phyloP scores from a whole-genome alignment of 2,329 filamentous ascomycete species.

The Stachybotrys chlorohalonatus region DNA sequence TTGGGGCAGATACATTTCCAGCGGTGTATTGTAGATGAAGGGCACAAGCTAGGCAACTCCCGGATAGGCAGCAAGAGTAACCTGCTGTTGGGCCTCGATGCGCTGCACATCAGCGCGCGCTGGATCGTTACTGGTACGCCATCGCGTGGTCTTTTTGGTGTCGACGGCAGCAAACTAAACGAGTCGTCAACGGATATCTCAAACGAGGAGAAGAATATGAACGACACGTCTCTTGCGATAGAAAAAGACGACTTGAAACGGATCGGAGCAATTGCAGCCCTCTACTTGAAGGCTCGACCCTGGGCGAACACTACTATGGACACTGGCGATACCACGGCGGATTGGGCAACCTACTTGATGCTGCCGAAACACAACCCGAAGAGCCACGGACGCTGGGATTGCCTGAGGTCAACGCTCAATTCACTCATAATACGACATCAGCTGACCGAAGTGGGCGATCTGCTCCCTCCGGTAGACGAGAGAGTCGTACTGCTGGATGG shows the following conservation, averaged over 20 bases:
- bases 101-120: conserved; percentile 56
- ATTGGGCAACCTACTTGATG: conserved; percentile 68
- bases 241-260: conserved; percentile 58
- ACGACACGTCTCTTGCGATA: conserved; percentile 32
- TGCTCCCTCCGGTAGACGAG: conserved; percentile 64
- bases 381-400: conserved; percentile 48
- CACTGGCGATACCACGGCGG: conserved; percentile 47
- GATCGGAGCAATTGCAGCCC: conserved; percentile 53
- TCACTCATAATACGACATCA: conserved; percentile 75
- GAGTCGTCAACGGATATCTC: neutral
- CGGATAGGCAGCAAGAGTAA: conserved; percentile 45
- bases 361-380: conserved; percentile 41
- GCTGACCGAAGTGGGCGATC: conserved; percentile 58
- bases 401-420: conserved; percentile 62
- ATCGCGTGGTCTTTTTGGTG: conserved; percentile 71
- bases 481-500: conserved; percentile 67
- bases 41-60: conserved; percentile 70
- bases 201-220: neutral
- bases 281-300: conserved; percentile 68
- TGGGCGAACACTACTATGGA: conserved; percentile 58
- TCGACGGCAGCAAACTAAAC: conserved; percentile 22
- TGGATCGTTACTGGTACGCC: conserved; percentile 93
- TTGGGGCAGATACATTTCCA: conserved; percentile 72
- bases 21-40: conserved; percentile 85
- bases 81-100: conserved; percentile 40